Evolutionary conservation across 192 early-diverging fungal species (phyloP).

Genomic region (Haplosporangium gracile): DNA sequence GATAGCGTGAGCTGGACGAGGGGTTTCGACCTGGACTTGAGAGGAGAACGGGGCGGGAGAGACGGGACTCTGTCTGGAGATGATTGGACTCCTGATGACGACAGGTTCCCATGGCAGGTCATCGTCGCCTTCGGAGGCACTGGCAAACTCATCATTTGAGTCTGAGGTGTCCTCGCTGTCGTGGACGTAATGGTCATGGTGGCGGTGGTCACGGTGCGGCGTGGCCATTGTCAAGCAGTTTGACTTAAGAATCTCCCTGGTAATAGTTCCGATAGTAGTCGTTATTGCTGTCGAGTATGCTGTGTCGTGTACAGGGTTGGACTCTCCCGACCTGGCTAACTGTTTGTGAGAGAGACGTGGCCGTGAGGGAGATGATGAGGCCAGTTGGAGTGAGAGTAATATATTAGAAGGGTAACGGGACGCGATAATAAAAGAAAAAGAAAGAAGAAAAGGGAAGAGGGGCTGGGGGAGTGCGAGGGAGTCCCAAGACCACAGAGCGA

Average conservation of each 20-base stretch:
- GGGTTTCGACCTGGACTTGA: constrained; percentile 7
- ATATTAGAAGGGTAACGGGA: too few relatives aligned
- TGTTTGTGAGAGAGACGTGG: too few relatives aligned
- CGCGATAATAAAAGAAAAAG: too few relatives aligned
- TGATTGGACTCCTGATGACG: constrained; percentile 37
- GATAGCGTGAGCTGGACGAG: neutral
- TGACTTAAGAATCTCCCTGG: neutral
- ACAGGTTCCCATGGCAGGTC: constrained; percentile 52
- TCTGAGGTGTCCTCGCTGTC: constrained; percentile 38
- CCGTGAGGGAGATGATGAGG: too few relatives aligned
- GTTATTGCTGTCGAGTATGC: neutral
- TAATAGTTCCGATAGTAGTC: neutral
- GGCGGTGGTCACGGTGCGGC: neutral
- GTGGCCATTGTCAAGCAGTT: constrained; percentile 12
- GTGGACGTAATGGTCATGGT: constrained; percentile 5
- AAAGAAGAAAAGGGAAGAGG: too few relatives aligned
- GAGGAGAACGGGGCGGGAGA: neutral
- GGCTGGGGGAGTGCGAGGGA: too few relatives aligned
- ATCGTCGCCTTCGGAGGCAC: constrained; percentile 53
- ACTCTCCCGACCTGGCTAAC: too few relatives aligned
- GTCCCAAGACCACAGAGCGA: too few relatives aligned
- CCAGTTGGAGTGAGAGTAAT: too few relatives aligned
- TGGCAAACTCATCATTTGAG: constrained; percentile 55
- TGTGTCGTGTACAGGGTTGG: neutral
- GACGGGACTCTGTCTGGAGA: constrained; percentile 31